These are phyloP conservation scores for Candida sonorensis DNA, from an alignment of 805 yeast genomes.

Conservation along the genomic window DNA sequence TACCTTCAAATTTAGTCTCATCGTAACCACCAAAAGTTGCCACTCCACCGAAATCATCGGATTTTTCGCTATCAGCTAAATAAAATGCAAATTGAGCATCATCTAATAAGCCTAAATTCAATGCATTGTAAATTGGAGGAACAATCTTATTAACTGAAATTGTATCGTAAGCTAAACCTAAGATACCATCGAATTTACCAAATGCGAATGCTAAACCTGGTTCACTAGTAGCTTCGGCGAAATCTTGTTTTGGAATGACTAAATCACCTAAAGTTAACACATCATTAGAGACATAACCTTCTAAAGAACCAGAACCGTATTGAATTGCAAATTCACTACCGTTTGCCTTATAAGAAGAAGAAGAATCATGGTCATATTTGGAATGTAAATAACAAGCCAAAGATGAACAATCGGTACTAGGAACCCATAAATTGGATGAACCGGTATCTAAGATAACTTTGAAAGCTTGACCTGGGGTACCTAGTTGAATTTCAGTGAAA, in stretches of 20 bases:
- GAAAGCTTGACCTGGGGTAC: conserved; percentile 90
- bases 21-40: conserved; percentile 96
- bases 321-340: conserved; percentile 81
- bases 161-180: conserved; percentile 90
- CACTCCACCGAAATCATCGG: conserved; percentile 72
- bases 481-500: conserved; percentile 82
- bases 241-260: conserved; percentile 80
- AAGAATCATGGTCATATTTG: conserved; percentile 78
- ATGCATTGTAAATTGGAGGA: conserved; percentile 92
- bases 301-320: conserved; percentile 90
- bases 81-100: conserved; percentile 83
- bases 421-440: conserved; percentile 95
- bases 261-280: conserved; percentile 75
- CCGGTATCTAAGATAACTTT: conserved; percentile 97
- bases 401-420: conserved; percentile 80
- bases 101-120: conserved; percentile 74
- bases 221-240: conserved; percentile 95
- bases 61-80: conserved; percentile 69
- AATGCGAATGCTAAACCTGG: conserved; percentile 98
- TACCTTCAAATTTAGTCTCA: conserved; percentile 66
- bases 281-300: conserved; percentile 90
- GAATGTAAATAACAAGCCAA: conserved; percentile 93
- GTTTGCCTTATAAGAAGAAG: conserved; percentile 80
- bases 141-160: conserved; percentile 84
- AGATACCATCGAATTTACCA: conserved; percentile 96